These are phyloP conservation scores for Phytomonas sp. DNA, from an alignment of 208 protist genomes.

Conservation along the genomic window DNA sequence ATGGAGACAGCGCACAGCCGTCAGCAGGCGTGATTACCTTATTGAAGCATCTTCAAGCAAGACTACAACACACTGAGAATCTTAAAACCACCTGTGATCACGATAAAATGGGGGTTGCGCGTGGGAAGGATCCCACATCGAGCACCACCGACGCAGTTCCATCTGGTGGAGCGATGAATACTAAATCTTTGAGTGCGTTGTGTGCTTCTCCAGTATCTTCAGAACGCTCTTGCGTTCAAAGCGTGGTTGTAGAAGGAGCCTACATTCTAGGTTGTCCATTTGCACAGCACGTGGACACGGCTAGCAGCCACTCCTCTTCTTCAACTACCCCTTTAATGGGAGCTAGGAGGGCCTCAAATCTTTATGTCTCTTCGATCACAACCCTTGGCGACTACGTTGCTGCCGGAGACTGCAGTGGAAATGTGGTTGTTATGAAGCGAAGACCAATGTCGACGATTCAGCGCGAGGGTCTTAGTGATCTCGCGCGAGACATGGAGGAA, in stretches of 20 bases:
- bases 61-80: not conserved
- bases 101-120: not conserved
- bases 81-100: not conserved
- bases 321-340: not conserved
- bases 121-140: not conserved
- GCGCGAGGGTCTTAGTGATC: conserved; percentile 15
- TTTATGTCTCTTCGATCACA: conserved; percentile 64
- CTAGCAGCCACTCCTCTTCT: not conserved
- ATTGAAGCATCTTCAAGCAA: not conserved
- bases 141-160: not conserved
- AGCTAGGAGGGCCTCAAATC: not conserved
- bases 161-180: not conserved
- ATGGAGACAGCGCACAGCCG: not conserved
- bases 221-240: not conserved
- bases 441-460: conserved; percentile 19
- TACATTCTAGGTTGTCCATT: not conserved
- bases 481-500: conserved; percentile 15
- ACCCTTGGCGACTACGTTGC: conserved; percentile 64
- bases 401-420: conserved; percentile 66
- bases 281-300: not conserved
- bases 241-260: not conserved
- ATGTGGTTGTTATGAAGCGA: conserved; percentile 62
- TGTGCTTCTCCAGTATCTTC: not conserved
- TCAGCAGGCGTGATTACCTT: not conserved
- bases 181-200: not conserved